Evolutionary conservation across 192 early-diverging fungal species (phyloP).

Genomic region (Linnemannia hyalina): DNA sequence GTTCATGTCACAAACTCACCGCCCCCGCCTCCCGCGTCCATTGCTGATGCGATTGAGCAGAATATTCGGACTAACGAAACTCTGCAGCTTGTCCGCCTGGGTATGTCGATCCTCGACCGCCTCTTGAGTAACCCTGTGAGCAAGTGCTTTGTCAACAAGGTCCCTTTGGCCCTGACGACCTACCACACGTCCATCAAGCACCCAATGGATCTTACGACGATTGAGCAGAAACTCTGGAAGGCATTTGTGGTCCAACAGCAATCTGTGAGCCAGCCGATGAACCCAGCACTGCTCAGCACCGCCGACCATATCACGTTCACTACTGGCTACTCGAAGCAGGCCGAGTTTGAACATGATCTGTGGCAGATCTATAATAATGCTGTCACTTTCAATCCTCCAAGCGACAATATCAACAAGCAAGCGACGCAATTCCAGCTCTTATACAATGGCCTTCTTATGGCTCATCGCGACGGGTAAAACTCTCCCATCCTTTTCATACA

Average conservation of each 20-base stretch:
- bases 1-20: background rate
- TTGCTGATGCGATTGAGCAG: background rate
- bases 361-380: slow-evolving; percentile 63
- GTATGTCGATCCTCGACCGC: slow-evolving; percentile 25
- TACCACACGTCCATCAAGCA: slow-evolving; percentile 62
- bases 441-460: background rate
- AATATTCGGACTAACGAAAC: background rate
- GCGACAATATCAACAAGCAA: slow-evolving; percentile 22
- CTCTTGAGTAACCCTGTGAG: slow-evolving; percentile 32
- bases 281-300: slow-evolving; percentile 1
- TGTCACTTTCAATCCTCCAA: slow-evolving; percentile 21
- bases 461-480: slow-evolving; percentile 26
- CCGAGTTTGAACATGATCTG: slow-evolving; percentile 62
- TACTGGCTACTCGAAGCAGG: slow-evolving; percentile 53
- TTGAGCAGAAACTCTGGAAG: slow-evolving; percentile 64
- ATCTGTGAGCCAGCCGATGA: background rate
- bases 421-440: slow-evolving; percentile 11
- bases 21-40: background rate
- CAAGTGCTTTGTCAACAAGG: slow-evolving; percentile 42
- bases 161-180: slow-evolving; percentile 44
- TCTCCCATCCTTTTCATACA: background rate
- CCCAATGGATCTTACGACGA: slow-evolving; percentile 62
- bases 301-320: background rate
- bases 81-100: slow-evolving; percentile 39
- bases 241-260: slow-evolving; percentile 3